phyloP scores from a whole-genome alignment of 1,284 basidiomycete species.

The Waitea zeae region DNA sequence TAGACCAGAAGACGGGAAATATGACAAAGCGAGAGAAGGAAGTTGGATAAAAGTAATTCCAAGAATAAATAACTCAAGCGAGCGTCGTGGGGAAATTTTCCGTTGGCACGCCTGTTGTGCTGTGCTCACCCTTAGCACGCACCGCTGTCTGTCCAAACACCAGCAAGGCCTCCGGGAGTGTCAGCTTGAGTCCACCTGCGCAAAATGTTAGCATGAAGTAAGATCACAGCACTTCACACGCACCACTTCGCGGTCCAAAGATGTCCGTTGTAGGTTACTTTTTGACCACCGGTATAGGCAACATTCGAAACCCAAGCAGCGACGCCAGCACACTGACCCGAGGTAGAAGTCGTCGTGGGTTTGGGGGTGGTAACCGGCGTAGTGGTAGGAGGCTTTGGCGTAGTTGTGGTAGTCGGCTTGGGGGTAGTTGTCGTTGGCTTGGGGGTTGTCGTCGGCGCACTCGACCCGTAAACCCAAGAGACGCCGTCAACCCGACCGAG shows the following conservation, averaged over 20 bases:
- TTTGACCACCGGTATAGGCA: constrained; percentile 28
- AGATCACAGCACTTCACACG: no score
- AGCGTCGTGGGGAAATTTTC: no score
- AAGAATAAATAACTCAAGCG: no score
- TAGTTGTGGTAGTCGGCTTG: constrained; percentile 4
- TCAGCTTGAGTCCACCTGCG: no score
- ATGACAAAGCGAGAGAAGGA: no score
- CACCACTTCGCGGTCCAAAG: constrained; percentile 52
- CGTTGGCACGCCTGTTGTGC: no score
- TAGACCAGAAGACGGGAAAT: no score
- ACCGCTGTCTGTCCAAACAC: no score
- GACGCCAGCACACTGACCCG: constrained; percentile 24
- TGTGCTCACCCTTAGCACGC: no score
- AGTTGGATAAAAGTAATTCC: no score
- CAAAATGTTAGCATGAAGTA: no score
- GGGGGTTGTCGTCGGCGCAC: neutral
- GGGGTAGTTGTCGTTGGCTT: constrained; percentile 1
- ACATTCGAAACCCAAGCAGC: constrained; percentile 28
- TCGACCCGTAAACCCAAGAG: neutral
- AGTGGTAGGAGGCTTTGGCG: constrained; percentile 7
- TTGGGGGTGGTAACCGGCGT: constrained; percentile 6
- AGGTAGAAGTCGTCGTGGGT: constrained; percentile 10
- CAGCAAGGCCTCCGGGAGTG: no score
- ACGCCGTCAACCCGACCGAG: constrained; percentile 5
- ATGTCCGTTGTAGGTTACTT: constrained; percentile 32